Evolutionary conservation across 2,329 filamentous ascomycete genomes (phyloP), one percentile per base, ranked within the genome.

Genomic region (Anthostomella pinea): DNA sequence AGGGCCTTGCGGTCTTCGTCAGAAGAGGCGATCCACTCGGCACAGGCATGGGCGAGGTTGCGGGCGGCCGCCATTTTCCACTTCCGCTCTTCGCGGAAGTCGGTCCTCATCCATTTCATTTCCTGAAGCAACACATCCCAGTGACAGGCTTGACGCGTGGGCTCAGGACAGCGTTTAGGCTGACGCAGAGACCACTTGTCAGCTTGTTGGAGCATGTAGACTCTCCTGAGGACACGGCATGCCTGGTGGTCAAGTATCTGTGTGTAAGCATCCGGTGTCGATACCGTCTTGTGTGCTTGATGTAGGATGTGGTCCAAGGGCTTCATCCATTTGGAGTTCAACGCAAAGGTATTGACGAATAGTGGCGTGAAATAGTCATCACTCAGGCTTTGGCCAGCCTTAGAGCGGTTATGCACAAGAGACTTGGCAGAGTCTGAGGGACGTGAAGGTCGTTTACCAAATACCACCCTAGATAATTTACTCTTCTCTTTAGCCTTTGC

Each of bases 41-140:
- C 87, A 61, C 91, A 97, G 53, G 84, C 86, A 53, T 82, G 72
- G 1, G 89, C 93, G 41, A 95, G 71, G 39, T 83, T 88, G 40
- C 83, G 83, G 5, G 90, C 90, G 22, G 84, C 77, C 3, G 85
- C 78, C 56, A 80, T 81, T 65, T 96, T 97, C 89, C 90, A 95
- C 59, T 95, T 95, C 25, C 88, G 73, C 61, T 97, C 93, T 63
- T 96, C 87, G 33, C 85, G 78, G 56, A 96, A 97, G 63, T 98
- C 93, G 2, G 89, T 96, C 33, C 90, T 80, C 87, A 98, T 94
- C 91, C 91, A 97, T 61, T 90, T 95, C 77, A 91, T 87, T 67
- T 98, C 90, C 50, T 89, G 78, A 20, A 98, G 68, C 37, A 97
- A 62, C 34, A 91, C 75, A 64, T 98, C 93, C 77, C 83, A 87